These are phyloP conservation scores for Suhomyces ambrosiae DNA, from an alignment of 1,139 yeast genomes.

Conservation along the genomic window DNA sequence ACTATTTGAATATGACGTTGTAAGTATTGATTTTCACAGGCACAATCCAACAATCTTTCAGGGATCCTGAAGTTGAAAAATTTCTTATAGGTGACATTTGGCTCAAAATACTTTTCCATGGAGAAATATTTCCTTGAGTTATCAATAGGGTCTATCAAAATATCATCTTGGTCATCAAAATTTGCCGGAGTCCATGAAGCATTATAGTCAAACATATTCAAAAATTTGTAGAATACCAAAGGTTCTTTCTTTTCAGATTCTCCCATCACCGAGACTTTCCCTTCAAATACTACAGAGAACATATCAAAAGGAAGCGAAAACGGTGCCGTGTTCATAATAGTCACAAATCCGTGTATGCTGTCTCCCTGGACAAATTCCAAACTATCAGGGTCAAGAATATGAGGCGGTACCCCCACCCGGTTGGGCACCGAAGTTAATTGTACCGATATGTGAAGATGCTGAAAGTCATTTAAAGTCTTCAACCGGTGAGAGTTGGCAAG, in stretches of 20 bases:
- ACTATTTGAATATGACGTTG: slow-evolving; percentile 38
- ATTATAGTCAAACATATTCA: slow-evolving; percentile 32
- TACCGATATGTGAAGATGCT: slow-evolving; percentile 21
- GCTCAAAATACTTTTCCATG: slow-evolving; percentile 30
- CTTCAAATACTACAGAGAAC: slow-evolving; percentile 62
- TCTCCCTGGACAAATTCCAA: slow-evolving; percentile 26
- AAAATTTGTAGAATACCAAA: slow-evolving; percentile 24
- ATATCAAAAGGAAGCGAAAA: slow-evolving; percentile 53
- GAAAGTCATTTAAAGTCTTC: slow-evolving; percentile 21
- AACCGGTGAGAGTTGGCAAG: slow-evolving; percentile 28
- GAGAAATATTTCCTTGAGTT: slow-evolving; percentile 31
- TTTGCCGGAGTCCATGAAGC: slow-evolving; percentile 28
- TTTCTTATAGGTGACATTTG: slow-evolving; percentile 40
- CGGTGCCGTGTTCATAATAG: slow-evolving; percentile 44
- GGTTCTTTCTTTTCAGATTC: slow-evolving; percentile 17
- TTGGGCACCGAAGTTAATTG: slow-evolving; percentile 21
- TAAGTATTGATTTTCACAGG: slow-evolving; percentile 38
- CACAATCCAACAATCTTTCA: slow-evolving; percentile 37
- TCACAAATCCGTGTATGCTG: slow-evolving; percentile 52
- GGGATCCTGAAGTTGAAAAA: slow-evolving; percentile 45
- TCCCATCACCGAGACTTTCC: slow-evolving; percentile 27
- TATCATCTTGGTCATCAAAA: slow-evolving; percentile 21
- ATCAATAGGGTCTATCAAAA: slow-evolving; percentile 37
- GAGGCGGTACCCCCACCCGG: slow-evolving; percentile 20
- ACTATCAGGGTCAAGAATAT: slow-evolving; percentile 17